These are phyloP conservation scores for Stramenopiles sp. DNA, from an alignment of 352 stramenopile genomes.

Conservation along the genomic window DNA sequence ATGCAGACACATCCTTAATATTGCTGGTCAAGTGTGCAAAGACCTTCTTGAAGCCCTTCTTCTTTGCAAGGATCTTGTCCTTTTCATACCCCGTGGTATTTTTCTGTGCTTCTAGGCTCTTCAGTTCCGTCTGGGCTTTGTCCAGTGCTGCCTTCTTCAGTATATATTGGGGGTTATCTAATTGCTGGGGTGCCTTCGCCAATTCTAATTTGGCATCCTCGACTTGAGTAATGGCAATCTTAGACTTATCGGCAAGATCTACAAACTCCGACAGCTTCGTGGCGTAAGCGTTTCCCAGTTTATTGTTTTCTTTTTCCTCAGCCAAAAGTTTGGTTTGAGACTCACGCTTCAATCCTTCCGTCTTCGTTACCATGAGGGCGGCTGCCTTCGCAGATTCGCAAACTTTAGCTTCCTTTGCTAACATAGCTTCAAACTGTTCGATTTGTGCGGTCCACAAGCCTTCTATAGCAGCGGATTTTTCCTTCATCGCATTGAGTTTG, in stretches of 20 bases:
- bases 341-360: not conserved
- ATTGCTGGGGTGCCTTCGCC: not conserved
- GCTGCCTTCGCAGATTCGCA: not conserved
- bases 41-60: not conserved
- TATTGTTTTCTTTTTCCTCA: not conserved
- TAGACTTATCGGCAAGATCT: not conserved
- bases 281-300: not conserved
- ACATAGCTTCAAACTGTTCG: not conserved
- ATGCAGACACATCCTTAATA: not conserved
- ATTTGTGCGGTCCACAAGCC: not conserved
- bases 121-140: not conserved
- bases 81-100: not conserved
- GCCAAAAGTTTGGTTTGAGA: not conserved
- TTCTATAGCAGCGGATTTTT: not conserved
- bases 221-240: not conserved
- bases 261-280: not conserved
- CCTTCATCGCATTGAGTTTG: not conserved
- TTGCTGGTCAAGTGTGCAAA: not conserved
- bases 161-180: not conserved
- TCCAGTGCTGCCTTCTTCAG: not conserved
- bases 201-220: not conserved
- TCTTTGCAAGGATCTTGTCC: not conserved
- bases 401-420: not conserved
- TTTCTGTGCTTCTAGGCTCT: not conserved
- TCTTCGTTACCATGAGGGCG: not conserved